These are phyloP conservation scores for Acanthamoeba royreba DNA, from an alignment of 208 protist genomes.

Conservation along the genomic window DNA sequence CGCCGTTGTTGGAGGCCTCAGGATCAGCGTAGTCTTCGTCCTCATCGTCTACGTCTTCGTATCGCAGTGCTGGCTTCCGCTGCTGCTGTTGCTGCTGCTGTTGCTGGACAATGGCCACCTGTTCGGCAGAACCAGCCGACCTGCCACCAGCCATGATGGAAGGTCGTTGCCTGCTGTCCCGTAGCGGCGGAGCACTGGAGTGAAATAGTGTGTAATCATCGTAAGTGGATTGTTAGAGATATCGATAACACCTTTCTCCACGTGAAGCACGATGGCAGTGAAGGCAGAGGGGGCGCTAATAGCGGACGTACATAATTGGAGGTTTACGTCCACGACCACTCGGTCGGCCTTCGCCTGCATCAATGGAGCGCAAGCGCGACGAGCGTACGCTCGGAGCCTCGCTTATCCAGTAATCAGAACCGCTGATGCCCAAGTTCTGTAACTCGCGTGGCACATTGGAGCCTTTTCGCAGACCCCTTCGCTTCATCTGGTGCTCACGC, in stretches of 20 bases:
- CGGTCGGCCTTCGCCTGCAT: background rate
- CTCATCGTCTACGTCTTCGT: background rate
- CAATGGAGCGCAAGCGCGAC: background rate
- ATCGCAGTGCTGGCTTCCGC: background rate
- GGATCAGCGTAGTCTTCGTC: background rate
- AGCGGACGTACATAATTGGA: background rate
- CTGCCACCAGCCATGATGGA: conserved; percentile 36
- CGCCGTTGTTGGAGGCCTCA: no score
- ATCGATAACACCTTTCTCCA: background rate
- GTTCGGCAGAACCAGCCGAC: background rate
- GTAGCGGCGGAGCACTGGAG: background rate
- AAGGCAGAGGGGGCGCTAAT: background rate
- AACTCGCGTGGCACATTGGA: background rate
- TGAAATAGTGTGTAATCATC: background rate
- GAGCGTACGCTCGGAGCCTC: background rate
- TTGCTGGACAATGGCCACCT: background rate
- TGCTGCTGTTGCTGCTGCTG: background rate
- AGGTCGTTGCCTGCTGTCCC: conserved; percentile 13
- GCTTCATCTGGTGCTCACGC: conserved; percentile 50
- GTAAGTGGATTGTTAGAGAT: no score
- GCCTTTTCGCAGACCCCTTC: background rate
- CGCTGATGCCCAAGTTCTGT: background rate
- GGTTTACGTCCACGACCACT: background rate
- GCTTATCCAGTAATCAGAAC: background rate
- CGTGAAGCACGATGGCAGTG: background rate